These are phyloP conservation scores for Haplosporangium sp. DNA, from an alignment of 371 early-diverging fungal species.

Conservation along the genomic window DNA sequence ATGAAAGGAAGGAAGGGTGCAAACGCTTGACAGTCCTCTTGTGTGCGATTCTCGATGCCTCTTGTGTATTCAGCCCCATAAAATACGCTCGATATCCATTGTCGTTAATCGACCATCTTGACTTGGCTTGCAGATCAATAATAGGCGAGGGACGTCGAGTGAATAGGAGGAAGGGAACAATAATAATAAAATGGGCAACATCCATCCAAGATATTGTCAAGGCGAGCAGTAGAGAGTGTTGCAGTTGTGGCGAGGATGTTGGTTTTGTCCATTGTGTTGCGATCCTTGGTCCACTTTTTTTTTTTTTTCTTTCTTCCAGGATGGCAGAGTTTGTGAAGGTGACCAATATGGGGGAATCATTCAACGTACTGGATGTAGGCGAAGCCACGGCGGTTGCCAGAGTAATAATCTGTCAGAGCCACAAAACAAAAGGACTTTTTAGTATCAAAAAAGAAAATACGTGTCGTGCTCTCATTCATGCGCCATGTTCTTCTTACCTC, in stretches of 20 bases:
- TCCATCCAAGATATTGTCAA: too few relatives aligned
- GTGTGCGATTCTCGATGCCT: too few relatives aligned
- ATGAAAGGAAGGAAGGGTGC: too few relatives aligned
- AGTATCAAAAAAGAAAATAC: background rate
- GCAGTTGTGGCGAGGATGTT: too few relatives aligned
- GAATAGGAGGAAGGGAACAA: background rate
- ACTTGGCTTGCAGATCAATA: constrained; percentile 7
- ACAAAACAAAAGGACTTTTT: background rate
- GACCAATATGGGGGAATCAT: background rate
- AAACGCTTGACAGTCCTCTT: too few relatives aligned
- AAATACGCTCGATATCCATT: too few relatives aligned
- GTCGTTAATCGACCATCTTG: background rate
- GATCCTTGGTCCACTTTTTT: too few relatives aligned
- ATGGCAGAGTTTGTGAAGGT: too few relatives aligned
- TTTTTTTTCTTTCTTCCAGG: background rate
- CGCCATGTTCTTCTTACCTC: constrained; percentile 20
- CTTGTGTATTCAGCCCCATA: too few relatives aligned
- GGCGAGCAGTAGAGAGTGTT: too few relatives aligned
- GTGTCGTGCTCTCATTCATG: background rate
- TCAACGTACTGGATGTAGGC: constrained; percentile 46
- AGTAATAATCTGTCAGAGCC: constrained; percentile 35
- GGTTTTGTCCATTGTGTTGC: too few relatives aligned
- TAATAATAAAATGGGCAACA: background rate
- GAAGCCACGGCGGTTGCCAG: constrained; percentile 35
- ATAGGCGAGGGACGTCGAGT: background rate